phyloP scores from a whole-genome alignment of 352 stramenopile species.

The Phytophthora ohioensis region DNA sequence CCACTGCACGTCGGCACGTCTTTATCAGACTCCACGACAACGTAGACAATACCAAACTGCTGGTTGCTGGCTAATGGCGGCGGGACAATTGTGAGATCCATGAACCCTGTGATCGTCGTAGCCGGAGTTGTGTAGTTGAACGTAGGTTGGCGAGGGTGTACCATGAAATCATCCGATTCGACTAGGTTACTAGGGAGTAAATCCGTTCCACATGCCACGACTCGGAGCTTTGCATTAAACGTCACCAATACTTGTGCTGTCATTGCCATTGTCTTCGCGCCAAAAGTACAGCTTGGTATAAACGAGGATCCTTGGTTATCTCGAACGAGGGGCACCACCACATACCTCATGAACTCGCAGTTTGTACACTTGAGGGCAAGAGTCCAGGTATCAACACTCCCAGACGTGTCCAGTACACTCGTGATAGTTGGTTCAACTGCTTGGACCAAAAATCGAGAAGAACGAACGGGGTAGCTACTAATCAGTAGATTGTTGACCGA shows the following conservation, averaged over 20 bases:
- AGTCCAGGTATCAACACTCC: slow-evolving; percentile 51
- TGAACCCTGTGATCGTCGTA: slow-evolving; percentile 56
- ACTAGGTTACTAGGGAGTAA: slow-evolving; percentile 48
- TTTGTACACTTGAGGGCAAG: slow-evolving; percentile 43
- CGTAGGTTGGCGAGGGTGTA: slow-evolving; percentile 49
- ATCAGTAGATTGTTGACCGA: slow-evolving; percentile 38
- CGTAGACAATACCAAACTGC: slow-evolving; percentile 42
- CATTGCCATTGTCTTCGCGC: slow-evolving; percentile 19
- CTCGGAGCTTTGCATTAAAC: slow-evolving; percentile 52
- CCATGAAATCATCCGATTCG: slow-evolving; percentile 29
- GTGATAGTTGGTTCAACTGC: slow-evolving; percentile 44
- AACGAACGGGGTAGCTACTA: slow-evolving; percentile 62
- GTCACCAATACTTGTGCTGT: slow-evolving; percentile 32
- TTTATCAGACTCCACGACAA: slow-evolving; percentile 17
- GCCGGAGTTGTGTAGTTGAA: slow-evolving; percentile 43
- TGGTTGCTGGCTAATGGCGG: slow-evolving; percentile 1
- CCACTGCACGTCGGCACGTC: slow-evolving; percentile 8
- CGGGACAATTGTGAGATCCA: slow-evolving; percentile 54
- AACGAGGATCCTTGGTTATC: slow-evolving; percentile 3
- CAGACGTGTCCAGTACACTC: slow-evolving; percentile 37
- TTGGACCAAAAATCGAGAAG: slow-evolving; percentile 53
- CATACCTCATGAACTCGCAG: slow-evolving; percentile 66
- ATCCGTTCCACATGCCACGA: slow-evolving; percentile 50
- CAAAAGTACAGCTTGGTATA: slow-evolving; percentile 59
- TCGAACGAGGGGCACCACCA: slow-evolving; percentile 21